Conservation (phyloP, 192 early-diverging fungal species). For the Coemansia sp. region DNA sequence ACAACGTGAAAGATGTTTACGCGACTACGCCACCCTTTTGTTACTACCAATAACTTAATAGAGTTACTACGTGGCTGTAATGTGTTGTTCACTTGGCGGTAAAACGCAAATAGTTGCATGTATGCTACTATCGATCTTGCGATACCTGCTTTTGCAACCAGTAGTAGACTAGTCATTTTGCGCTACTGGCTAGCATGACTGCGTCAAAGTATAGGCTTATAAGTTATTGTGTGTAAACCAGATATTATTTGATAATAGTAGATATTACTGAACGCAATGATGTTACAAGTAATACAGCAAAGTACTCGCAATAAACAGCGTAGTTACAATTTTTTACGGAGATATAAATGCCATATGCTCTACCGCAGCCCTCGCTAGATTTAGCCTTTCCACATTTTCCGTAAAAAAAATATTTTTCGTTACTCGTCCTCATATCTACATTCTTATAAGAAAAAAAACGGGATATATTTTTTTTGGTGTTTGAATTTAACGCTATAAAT, state of each 20-base stretch:
- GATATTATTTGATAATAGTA: not conserved
- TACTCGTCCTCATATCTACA: not conserved
- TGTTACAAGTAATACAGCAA: not conserved
- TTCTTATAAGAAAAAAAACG: not conserved
- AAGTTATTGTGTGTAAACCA: not conserved
- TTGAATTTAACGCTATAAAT: not conserved
- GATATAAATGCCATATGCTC: not conserved
- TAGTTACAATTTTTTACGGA: not conserved
- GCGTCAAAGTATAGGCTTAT: conserved; percentile 6
- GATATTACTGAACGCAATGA: not conserved
- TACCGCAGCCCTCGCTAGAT: not conserved
- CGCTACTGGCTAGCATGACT: not conserved
- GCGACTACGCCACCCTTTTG: not conserved
- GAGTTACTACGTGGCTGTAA: not conserved
- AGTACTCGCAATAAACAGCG: not conserved
- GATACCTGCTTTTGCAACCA: not conserved
- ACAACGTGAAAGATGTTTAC: not conserved
- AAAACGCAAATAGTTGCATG: not conserved
- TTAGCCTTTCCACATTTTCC: not conserved
- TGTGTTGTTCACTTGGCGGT: not conserved
- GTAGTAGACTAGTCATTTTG: not conserved
- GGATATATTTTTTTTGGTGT: not conserved
- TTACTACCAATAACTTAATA: not conserved
- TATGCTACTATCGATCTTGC: not conserved
- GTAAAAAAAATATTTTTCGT: not conserved